Conservation (phyloP, 2,329 filamentous ascomycete species). For the Chaetomiaceae sp. region DNA sequence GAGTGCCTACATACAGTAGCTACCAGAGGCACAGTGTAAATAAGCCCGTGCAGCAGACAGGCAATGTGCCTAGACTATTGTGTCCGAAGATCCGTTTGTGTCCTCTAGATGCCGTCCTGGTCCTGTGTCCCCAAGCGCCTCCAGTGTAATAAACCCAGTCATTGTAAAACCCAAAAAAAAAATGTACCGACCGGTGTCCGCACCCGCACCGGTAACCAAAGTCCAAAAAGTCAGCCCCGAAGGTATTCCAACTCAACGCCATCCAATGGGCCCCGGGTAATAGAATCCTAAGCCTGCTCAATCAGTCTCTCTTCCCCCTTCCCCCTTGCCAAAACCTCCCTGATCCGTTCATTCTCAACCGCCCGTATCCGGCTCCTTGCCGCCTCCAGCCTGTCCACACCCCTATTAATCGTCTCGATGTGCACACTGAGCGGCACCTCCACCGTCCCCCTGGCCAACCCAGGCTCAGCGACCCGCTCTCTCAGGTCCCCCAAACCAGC, state of each 20-base stretch:
- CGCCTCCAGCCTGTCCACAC: conserved; percentile 65
- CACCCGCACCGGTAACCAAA: no score
- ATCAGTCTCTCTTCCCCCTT: conserved; percentile 34
- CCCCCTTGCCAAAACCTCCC: conserved; percentile 47
- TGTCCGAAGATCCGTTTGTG: no score
- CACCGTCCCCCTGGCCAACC: conserved; percentile 42
- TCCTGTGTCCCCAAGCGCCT: conserved; percentile 2
- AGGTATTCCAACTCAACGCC: neutral
- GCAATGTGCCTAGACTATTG: no score
- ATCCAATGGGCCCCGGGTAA: neutral
- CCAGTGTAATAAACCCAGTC: no score
- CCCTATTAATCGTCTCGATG: conserved; percentile 68
- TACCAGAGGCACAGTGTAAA: no score
- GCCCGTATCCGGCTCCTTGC: conserved; percentile 57
- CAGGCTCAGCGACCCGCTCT: conserved; percentile 65
- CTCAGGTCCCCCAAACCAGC: conserved; percentile 66
- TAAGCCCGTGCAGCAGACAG: no score
- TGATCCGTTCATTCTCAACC: conserved; percentile 55
- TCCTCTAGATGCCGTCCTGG: no score
- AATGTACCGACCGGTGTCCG: neutral
- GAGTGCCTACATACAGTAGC: no score
- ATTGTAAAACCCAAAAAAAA: neutral
- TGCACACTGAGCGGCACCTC: conserved; percentile 66
- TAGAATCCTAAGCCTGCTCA: conserved; percentile 13
- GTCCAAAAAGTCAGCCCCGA: no score